Base-by-base conservation (phyloP, 176 grass and related monocot genomes). In the Thinopyrum elongatum region DNA sequence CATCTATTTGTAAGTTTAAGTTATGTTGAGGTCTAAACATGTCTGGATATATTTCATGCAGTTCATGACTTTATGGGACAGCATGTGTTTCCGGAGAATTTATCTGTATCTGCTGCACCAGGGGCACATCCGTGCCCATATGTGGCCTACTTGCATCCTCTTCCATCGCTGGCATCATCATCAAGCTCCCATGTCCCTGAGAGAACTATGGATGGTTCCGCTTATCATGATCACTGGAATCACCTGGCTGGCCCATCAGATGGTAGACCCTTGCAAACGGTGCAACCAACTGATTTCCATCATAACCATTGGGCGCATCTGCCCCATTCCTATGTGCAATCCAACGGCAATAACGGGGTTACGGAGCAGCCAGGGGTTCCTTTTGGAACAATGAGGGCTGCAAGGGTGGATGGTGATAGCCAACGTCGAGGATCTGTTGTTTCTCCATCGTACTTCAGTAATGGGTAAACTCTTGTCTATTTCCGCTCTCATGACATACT, bases 61-160 rank as follows among this genome's bases (percentile, higher is more conserved):
- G 93, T 92, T 82, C 87, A 89, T 78, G 93, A 94, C 90, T 85
- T 92, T 25, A 90, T 90, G 85, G 82, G 93, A 59, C 87, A 94
- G 35, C 87, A 90, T 63, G 28, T 90, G 27, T 88, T 92, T 82
- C 49, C 88, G 0, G 90, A 95, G 39, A 86, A 89, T 74, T 76
- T 77, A 74, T 83, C 90, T 78, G 86, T 87, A 73, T 89, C 93
- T 67, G 41, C 85, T 34, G 82, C 88, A 78, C 85, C 81, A 44
- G 89, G 76, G 69, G 59, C 86, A 84, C 82, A 95, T 89, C 90
- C 88, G 79, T 90, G 86, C 47, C 93, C 93, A 12, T 90, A 92
- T 29, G 80, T 90, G 72, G 73, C 90, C 70, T 95, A 95, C 73
- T 82, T 89, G 78, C 93, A 83, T 70, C 85, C 88, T 88, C 90